Evolutionary conservation across 805 yeast genomes (phyloP).

Genomic region (Yamadazyma insecticola): DNA sequence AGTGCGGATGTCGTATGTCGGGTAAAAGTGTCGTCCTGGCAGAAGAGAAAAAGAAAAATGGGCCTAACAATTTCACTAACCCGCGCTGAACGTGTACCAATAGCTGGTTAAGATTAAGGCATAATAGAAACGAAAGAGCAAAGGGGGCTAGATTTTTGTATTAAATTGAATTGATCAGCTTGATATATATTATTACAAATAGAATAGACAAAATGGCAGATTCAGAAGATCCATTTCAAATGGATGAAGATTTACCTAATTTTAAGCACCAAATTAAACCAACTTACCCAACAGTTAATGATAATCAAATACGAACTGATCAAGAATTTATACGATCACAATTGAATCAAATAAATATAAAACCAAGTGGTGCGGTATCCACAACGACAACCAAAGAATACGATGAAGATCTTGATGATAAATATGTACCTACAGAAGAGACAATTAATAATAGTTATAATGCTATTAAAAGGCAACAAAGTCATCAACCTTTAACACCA

Average conservation of each 20-base stretch:
- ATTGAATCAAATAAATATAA: slow-evolving; percentile 21
- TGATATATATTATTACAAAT: no score
- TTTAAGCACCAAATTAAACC: slow-evolving; percentile 12
- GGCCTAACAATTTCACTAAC: no score
- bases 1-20: no score
- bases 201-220: no score
- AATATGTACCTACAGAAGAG: slow-evolving; percentile 24
- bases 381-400: slow-evolving; percentile 10
- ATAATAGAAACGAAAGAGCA: no score
- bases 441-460: slow-evolving; percentile 1
- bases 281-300: slow-evolving; percentile 10
- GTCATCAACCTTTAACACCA: slow-evolving; percentile 38
- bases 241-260: slow-evolving; percentile 36
- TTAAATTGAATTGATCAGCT: no score
- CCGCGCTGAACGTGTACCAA: no score
- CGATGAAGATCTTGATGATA: slow-evolving; percentile 41
- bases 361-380: slow-evolving; percentile 6
- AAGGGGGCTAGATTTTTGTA: no score
- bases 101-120: no score
- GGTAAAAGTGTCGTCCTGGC: no score
- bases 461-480: not conserved
- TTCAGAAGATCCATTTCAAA: slow-evolving; percentile 39
- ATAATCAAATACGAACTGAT: slow-evolving; percentile 10
- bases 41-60: no score
- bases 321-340: slow-evolving; percentile 30